Evolutionary conservation across 31 red algal genomes (phyloP).

Genomic region (Porphyra umbilicalis): DNA sequence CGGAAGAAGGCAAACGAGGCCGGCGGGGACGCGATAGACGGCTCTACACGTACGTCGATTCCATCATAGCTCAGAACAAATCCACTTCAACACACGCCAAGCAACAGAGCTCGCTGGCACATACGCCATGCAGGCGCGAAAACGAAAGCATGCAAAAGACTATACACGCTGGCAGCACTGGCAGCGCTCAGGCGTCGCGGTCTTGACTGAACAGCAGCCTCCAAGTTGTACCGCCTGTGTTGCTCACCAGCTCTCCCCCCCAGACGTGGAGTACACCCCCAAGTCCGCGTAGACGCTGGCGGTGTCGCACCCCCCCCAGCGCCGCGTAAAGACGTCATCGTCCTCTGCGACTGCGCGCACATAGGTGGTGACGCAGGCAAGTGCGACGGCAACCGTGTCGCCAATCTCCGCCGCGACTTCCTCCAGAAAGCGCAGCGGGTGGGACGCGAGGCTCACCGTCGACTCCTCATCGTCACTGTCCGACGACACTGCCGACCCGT

Average conservation of each 20-base stretch:
- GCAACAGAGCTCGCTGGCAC: too few species aligned
- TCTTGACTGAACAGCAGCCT: too few species aligned
- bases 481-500: neutral
- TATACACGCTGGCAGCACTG: too few species aligned
- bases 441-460: neutral
- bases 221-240: too few species aligned
- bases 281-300: neutral
- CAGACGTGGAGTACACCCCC: neutral
- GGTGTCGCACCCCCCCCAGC: neutral
- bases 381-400: neutral
- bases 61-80: too few species aligned
- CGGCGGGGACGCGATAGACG: too few species aligned
- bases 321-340: neutral
- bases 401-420: neutral
- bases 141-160: too few species aligned
- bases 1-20: too few species aligned
- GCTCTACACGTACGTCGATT: too few species aligned
- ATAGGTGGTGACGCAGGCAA: neutral
- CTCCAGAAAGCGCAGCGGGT: neutral
- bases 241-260: neutral
- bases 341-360: neutral
- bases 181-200: too few species aligned
- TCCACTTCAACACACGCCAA: too few species aligned
- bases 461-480: neutral
- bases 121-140: too few species aligned